phyloP scores from a whole-genome alignment of 768 basidiomycete species.

The Leccinum rimulosum region DNA sequence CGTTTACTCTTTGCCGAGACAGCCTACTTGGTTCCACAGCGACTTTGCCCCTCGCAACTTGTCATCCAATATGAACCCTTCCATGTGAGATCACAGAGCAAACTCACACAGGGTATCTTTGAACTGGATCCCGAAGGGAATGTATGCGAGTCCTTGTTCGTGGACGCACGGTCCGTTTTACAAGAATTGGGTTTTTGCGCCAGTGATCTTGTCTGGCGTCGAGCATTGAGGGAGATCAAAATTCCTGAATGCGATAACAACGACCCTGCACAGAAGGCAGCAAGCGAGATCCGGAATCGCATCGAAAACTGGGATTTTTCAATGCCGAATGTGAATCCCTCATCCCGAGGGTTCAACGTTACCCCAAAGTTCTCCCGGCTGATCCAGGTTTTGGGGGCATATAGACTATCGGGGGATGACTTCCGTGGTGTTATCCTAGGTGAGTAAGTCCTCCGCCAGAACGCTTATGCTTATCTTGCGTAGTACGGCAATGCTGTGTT shows the following conservation, averaged over 20 bases:
- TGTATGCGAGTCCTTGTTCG: conserved; percentile 43
- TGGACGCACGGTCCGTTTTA: conserved; percentile 44
- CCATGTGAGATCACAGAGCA: conserved; percentile 35
- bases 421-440: conserved; percentile 74
- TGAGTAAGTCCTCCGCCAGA: conserved; percentile 34
- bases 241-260: conserved; percentile 37
- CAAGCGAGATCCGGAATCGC: conserved; percentile 33
- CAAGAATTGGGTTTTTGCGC: conserved; percentile 66
- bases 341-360: conserved; percentile 62
- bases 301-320: conserved; percentile 62
- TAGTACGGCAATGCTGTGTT: conserved; percentile 53
- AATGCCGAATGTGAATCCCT: conserved; percentile 58
- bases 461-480: conserved; percentile 32
- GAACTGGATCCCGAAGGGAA: conserved; percentile 40
- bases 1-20: conserved; percentile 38
- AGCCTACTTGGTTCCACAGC: conserved; percentile 35
- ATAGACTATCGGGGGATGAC: conserved; percentile 46
- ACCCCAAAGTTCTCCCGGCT: conserved; percentile 65
- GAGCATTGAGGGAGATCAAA: conserved; percentile 40
- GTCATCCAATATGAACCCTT: conserved; percentile 53
- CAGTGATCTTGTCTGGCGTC: conserved; percentile 68
- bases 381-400: conserved; percentile 56
- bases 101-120: conserved; percentile 47
- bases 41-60: conserved; percentile 45
- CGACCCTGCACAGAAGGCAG: conserved; percentile 26